Conservation (phyloP, 352 stramenopile species). For the Phytophthora cryptogea region DNA sequence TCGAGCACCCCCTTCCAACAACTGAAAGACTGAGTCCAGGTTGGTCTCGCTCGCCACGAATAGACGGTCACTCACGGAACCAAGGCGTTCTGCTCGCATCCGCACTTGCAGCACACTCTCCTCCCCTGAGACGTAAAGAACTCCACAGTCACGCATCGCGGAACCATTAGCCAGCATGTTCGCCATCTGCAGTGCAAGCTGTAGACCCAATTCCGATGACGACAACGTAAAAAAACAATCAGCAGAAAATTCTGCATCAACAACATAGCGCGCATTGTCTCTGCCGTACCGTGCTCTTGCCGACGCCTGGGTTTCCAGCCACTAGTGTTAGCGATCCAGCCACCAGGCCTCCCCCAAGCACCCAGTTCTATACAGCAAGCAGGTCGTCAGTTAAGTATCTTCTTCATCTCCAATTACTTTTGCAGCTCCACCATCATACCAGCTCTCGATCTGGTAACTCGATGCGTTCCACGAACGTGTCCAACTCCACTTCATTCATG, state of each 20-base stretch:
- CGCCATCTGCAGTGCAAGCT: slow-evolving; percentile 94
- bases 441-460: slow-evolving; percentile 75
- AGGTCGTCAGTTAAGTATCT: slow-evolving; percentile 42
- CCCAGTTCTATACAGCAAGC: slow-evolving; percentile 78
- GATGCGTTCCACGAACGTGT: slow-evolving; percentile 60
- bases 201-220: background rate
- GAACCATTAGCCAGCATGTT: slow-evolving; percentile 71
- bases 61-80: slow-evolving; percentile 60
- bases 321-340: slow-evolving; percentile 95
- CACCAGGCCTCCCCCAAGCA: slow-evolving; percentile 96
- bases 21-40: slow-evolving; percentile 70
- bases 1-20: slow-evolving; percentile 45
- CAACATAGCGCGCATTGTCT: background rate
- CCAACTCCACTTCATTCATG: slow-evolving; percentile 75
- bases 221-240: background rate
- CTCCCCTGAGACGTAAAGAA: slow-evolving; percentile 97
- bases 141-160: slow-evolving; percentile 40
- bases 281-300: slow-evolving; percentile 84
- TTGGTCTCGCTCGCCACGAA: slow-evolving; percentile 88
- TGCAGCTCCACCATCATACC: slow-evolving; percentile 23
- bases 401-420: slow-evolving; percentile 24
- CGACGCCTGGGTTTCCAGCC: slow-evolving; percentile 94
- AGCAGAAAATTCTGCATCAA: slow-evolving; percentile 1
- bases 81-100: slow-evolving; percentile 89
- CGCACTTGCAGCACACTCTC: slow-evolving; percentile 97